These are phyloP conservation scores for Microdochium trichocladiopsis DNA, from an alignment of 2,329 filamentous ascomycete genomes.

Conservation along the genomic window DNA sequence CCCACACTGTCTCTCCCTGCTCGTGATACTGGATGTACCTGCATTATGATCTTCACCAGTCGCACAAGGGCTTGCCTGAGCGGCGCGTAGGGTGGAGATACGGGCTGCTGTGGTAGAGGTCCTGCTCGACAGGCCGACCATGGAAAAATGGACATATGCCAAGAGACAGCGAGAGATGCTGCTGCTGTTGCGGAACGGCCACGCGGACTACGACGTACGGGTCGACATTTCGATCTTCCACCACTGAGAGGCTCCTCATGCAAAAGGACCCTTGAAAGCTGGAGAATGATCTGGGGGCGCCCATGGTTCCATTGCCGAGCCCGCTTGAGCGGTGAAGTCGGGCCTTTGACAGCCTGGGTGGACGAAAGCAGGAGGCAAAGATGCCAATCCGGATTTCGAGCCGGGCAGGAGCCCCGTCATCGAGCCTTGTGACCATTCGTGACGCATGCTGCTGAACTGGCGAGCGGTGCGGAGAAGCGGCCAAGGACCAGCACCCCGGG, in stretches of 20 bases:
- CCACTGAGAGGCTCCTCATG: not conserved
- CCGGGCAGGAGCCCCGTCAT: not conserved
- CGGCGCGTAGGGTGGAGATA: too few relatives aligned
- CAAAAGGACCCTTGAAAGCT: not conserved
- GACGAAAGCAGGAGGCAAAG: not conserved
- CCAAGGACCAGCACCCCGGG: not conserved
- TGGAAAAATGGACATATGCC: too few relatives aligned
- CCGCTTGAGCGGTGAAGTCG: not conserved
- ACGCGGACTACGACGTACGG: not conserved
- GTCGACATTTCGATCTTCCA: not conserved
- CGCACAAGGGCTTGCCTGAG: too few relatives aligned
- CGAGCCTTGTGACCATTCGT: not conserved
- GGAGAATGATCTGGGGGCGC: not conserved
- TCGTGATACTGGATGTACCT: too few relatives aligned
- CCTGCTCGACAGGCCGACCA: too few relatives aligned
- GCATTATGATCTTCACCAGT: too few relatives aligned
- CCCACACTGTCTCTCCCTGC: not conserved
- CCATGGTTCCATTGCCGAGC: not conserved
- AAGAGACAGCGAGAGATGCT: too few relatives aligned
- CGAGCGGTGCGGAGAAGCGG: not conserved
- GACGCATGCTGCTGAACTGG: not conserved
- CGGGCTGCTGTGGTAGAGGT: too few relatives aligned
- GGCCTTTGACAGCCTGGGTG: not conserved
- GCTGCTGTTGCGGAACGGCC: too few relatives aligned
- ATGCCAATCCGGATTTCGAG: not conserved